A percentile compares a stretch with the other conserved stretches of the same genome.
phyloP scores from a whole-genome alignment of 164 flowering plant genomes.

The Nymphaea colorata region DNA sequence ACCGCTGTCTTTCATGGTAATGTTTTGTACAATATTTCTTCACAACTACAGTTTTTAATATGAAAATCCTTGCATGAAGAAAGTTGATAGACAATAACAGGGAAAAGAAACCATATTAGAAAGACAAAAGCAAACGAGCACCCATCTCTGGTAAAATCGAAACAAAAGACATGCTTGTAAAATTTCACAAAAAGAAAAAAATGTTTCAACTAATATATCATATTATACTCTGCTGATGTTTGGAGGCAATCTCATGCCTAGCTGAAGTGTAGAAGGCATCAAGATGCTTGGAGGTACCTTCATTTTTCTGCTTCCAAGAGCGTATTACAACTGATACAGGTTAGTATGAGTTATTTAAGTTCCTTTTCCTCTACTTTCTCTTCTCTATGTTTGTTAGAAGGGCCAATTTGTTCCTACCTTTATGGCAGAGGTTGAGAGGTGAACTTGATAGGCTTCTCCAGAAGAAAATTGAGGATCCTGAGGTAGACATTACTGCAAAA shows the following conservation, averaged over 20 bases:
- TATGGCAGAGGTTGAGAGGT: constrained; percentile 65
- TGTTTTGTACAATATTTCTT: no score
- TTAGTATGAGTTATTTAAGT: constrained; percentile 8
- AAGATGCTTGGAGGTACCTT: constrained; percentile 98
- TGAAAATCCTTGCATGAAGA: no score
- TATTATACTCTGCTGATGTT: constrained; percentile 89
- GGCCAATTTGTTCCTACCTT: not conserved
- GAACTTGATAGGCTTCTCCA: constrained; percentile 77
- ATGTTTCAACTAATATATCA: constrained; percentile 91
- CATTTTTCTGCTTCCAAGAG: constrained; percentile 92
- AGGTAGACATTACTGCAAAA: constrained; percentile 50
- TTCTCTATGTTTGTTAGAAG: not conserved
- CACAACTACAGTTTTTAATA: no score
- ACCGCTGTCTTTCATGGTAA: no score
- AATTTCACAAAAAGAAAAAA: no score
- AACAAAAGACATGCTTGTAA: no score
- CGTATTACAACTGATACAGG: constrained; percentile 69
- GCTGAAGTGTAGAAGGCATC: constrained; percentile 71
- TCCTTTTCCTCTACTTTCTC: not conserved
- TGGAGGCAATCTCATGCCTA: constrained; percentile 76
- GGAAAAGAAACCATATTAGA: no score
- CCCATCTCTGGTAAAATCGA: no score
- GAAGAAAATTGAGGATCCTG: constrained; percentile 83
- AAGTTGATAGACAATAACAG: no score
- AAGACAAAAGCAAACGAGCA: no score